phyloP scores from a whole-genome alignment of 202 grass and related monocot species.

The Panicum virgatum region DNA sequence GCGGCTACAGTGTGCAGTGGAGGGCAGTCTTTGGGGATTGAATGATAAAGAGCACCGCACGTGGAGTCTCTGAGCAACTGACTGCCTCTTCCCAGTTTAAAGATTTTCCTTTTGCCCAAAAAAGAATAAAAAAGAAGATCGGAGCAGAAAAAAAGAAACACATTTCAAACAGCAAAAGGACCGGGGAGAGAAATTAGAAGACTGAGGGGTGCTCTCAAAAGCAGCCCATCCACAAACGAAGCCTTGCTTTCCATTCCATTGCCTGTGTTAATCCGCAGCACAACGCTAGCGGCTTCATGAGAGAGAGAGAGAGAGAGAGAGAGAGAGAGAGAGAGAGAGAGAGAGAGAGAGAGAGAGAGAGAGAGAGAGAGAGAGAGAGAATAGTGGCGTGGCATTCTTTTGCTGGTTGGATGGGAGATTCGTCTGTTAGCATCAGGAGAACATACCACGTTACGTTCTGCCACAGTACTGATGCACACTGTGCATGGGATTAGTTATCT shows the following conservation, averaged over 20 bases:
- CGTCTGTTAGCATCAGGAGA: slow-evolving; percentile 51
- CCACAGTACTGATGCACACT: slow-evolving; percentile 57
- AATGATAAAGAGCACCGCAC: slow-evolving; percentile 92
- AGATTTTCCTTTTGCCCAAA: slow-evolving; percentile 36
- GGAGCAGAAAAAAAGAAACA: slow-evolving; percentile 37
- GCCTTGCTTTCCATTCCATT: slow-evolving; percentile 59
- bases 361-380: neutral
- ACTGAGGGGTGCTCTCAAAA: slow-evolving; percentile 54
- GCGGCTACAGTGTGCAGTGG: slow-evolving; percentile 39
- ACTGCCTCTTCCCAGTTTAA: slow-evolving; percentile 70
- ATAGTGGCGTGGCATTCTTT: slow-evolving; percentile 23
- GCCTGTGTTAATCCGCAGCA: slow-evolving; percentile 24
- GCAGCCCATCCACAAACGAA: slow-evolving; percentile 60
- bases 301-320: neutral
- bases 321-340: too few relatives aligned
- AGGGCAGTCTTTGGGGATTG: slow-evolving; percentile 68
- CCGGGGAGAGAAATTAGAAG: neutral
- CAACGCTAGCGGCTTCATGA: neutral
- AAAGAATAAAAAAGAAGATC: slow-evolving; percentile 22
- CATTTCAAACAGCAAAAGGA: slow-evolving; percentile 54
- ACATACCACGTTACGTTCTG: slow-evolving; percentile 66
- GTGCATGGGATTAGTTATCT: slow-evolving; percentile 44
- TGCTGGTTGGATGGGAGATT: slow-evolving; percentile 44
- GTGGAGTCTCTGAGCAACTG: slow-evolving; percentile 90
- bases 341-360: neutral